Evolutionary conservation across 257 asterid genomes (phyloP).

Genomic region (Rubia yunnanensis): DNA sequence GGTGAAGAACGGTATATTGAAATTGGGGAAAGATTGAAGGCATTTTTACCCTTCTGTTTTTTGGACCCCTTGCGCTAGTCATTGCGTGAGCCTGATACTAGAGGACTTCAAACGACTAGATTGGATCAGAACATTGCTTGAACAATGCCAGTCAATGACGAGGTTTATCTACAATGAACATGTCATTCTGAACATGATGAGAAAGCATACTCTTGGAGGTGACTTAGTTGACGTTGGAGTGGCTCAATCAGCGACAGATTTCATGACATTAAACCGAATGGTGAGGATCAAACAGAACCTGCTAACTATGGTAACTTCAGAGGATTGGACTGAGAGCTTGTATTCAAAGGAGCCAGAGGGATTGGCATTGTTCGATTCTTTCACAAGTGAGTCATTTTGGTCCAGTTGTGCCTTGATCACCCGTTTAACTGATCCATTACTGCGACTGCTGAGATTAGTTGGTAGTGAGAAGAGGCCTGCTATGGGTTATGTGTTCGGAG

Average conservation of each 20-base stretch:
- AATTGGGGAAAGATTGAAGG: conserved; percentile 53
- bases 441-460: conserved; percentile 67
- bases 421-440: conserved; percentile 55
- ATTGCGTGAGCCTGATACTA: conserved; percentile 65
- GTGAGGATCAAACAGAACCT: conserved; percentile 49
- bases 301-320: conserved; percentile 82
- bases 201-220: conserved; percentile 62
- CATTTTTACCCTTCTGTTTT: conserved; percentile 60
- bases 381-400: conserved; percentile 77
- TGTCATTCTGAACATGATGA: conserved; percentile 59
- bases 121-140: conserved; percentile 41
- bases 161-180: conserved; percentile 59
- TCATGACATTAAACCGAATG: conserved; percentile 66
- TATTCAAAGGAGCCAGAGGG: conserved; percentile 66
- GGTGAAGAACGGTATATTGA: conserved; percentile 55
- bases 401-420: conserved; percentile 43
- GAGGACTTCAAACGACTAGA: conserved; percentile 58
- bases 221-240: conserved; percentile 65
- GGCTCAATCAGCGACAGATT: conserved; percentile 52
- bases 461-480: conserved; percentile 68
- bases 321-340: conserved; percentile 81
- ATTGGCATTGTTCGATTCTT: conserved; percentile 36
- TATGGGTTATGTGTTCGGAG: conserved; percentile 79
- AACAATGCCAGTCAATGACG: conserved; percentile 68
- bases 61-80: conserved; percentile 87